A percentile compares a stretch with the other conserved stretches of the same genome.
Evolutionary conservation across 768 basidiomycete species (phyloP).

Genomic region (Panus rudis): DNA sequence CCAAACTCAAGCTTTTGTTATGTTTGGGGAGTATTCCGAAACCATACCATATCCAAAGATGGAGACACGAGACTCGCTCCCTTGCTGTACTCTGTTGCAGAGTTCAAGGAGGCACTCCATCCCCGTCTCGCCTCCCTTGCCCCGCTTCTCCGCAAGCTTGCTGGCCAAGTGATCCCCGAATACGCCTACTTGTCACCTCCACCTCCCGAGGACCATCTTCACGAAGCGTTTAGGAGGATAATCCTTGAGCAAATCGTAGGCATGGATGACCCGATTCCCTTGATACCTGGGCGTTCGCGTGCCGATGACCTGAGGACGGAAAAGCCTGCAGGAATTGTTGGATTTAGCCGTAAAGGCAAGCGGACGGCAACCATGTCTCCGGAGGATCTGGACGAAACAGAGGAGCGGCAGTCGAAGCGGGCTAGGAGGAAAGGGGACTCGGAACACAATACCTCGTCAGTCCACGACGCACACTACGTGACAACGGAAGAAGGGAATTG

Average conservation of each 20-base stretch:
- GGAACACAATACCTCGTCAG: no score
- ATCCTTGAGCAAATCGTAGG: slow-evolving; percentile 9
- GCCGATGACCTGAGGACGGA: no score
- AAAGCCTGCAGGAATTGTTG: no score
- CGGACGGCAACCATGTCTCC: no score
- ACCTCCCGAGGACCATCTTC: slow-evolving; percentile 7
- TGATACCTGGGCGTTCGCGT: no score
- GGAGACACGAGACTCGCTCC: background rate
- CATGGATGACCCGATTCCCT: slow-evolving; percentile 2
- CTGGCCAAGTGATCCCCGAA: slow-evolving; percentile 5
- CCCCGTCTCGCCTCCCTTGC: background rate
- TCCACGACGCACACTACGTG: no score
- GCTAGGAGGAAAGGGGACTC: no score
- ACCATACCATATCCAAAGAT: background rate
- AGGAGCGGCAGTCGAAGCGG: no score
- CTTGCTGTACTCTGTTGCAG: background rate
- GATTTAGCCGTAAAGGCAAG: no score
- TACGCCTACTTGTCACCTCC: slow-evolving; percentile 3
- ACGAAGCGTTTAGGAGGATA: slow-evolving; percentile 10
- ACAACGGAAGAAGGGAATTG: no score
- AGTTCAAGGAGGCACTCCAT: background rate
- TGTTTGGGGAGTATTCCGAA: background rate
- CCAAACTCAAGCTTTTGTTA: no score
- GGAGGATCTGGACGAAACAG: no score
- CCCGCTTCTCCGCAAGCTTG: slow-evolving; percentile 1